Base-by-base conservation (phyloP, 148 eudicot species). In the Diospyros lotus region DNA sequence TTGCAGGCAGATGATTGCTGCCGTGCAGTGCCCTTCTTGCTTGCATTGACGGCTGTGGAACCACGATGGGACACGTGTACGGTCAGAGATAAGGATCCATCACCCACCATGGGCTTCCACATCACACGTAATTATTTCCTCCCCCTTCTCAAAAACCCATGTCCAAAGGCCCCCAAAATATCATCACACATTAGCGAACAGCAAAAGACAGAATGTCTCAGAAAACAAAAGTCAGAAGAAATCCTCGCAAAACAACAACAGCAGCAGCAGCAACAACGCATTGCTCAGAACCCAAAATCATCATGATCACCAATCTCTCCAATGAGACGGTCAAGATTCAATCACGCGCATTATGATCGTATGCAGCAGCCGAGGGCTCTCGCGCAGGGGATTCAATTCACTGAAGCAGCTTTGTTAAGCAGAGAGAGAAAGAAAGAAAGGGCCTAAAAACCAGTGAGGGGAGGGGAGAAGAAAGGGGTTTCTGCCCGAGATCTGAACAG, bases 181-280 rank as follows among this genome's bases (percentile, higher is more conserved):
- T 28, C 28, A 28, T 28, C 52, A 62, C 9, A 10, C 1, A 1
- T 42, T 42, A 44, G 68, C 13, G 66, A 65, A 65, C 68, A 65
- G 51, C 51, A 65, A 65, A 51, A 43, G 51, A 65, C 68, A 65
- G 68, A 41, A 65, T 65, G 68, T 65, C 68, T 65, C 51, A 43
- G 51, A 28, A 65, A 13, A 65, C 68, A 42, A 18, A 44, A 65
- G 14, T 42, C 48, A 65, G 51, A 65, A 51, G 15, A 28, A 28
- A 28, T 28, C 28, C 28, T 28, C 28, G 28, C 28, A 28, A 28
- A 28, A 28, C 28, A 28, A 28, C 28, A 28, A 28, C 28, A 28
- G 28, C 28, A 28, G 0, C 28, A 28, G 28, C 4, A 64, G 10
- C 46, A 63, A 51, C 18, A 5, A 65, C 6, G 64, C 52, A 14